Evolutionary conservation across 2,329 filamentous ascomycete species (phyloP).

Genomic region (Cryphonectria japonica): DNA sequence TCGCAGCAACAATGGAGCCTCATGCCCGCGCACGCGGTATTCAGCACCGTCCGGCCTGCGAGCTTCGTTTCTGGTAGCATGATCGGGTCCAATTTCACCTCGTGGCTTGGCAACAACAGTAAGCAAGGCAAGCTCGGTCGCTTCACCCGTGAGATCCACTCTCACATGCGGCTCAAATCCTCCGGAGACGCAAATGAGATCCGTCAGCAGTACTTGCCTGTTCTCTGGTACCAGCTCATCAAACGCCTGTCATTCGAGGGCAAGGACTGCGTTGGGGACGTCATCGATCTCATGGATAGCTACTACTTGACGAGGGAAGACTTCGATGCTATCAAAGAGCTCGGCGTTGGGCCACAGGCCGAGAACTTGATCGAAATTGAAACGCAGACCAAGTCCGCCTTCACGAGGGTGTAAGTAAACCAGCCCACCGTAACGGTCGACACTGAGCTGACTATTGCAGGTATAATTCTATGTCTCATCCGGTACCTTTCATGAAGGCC

Average conservation of each 20-base stretch:
- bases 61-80: conserved; percentile 85
- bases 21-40: conserved; percentile 95
- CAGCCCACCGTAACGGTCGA: neutral
- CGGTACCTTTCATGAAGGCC: conserved; percentile 95
- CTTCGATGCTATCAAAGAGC: conserved; percentile 88
- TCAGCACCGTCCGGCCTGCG: conserved; percentile 90
- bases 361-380: conserved; percentile 79
- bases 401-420: conserved; percentile 80
- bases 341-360: conserved; percentile 84
- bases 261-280: conserved; percentile 77
- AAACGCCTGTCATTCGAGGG: conserved; percentile 76
- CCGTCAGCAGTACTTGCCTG: conserved; percentile 89
- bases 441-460: conserved; percentile 47
- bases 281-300: conserved; percentile 95
- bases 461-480: conserved; percentile 85
- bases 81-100: conserved; percentile 76
- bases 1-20: conserved; percentile 97
- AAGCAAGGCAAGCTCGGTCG: conserved; percentile 78
- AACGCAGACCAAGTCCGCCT: conserved; percentile 81
- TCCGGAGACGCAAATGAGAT: conserved; percentile 93
- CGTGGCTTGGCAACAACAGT: conserved; percentile 95
- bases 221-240: conserved; percentile 82
- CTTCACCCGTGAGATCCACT: conserved; percentile 90
- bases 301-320: conserved; percentile 96
- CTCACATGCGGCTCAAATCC: conserved; percentile 90